Evolutionary conservation across 1,139 yeast genomes (phyloP).

Genomic region (Yamadazyma siamensis): DNA sequence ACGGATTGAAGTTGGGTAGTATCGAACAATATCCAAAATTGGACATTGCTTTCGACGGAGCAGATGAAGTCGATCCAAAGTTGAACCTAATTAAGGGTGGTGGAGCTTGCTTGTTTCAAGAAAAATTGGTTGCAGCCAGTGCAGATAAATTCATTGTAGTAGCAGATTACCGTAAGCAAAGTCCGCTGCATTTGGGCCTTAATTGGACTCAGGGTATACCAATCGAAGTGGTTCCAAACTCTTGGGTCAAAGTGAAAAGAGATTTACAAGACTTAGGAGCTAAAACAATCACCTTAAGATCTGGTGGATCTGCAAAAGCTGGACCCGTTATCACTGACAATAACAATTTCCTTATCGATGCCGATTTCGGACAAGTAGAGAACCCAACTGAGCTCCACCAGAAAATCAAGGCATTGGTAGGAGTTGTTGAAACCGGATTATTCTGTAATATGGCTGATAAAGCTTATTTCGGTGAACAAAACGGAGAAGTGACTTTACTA

Average conservation of each 20-base stretch:
- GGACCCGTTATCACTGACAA: slow-evolving; percentile 99
- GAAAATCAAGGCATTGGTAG: slow-evolving; percentile 72
- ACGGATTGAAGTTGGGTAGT: slow-evolving; percentile 74
- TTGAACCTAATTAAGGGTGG: slow-evolving; percentile 96
- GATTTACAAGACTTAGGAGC: slow-evolving; percentile 71
- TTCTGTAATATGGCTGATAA: slow-evolving; percentile 69
- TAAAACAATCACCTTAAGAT: slow-evolving; percentile 61
- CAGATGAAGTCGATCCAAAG: slow-evolving; percentile 83
- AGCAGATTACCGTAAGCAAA: slow-evolving; percentile 87
- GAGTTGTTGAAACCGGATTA: slow-evolving; percentile 96
- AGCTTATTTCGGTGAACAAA: slow-evolving; percentile 85
- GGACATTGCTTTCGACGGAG: slow-evolving; percentile 97
- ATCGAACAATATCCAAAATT: slow-evolving; percentile 77
- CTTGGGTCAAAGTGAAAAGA: slow-evolving; percentile 71
- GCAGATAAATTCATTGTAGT: slow-evolving; percentile 78
- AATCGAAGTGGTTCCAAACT: slow-evolving; percentile 88
- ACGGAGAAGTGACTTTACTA: slow-evolving; percentile 76
- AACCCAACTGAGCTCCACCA: slow-evolving; percentile 60
- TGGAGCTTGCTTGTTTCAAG: slow-evolving; percentile 97
- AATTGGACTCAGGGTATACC: slow-evolving; percentile 93
- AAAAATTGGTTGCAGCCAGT: slow-evolving; percentile 85
- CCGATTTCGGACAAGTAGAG: slow-evolving; percentile 78
- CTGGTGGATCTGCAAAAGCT: slow-evolving; percentile 90
- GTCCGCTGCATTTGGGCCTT: slow-evolving; percentile 62
- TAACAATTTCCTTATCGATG: slow-evolving; percentile 89